Evolutionary conservation across 805 yeast species (phyloP), one percentile per base, ranked within the genome.

Genomic region (Kuraishia floccosa): DNA sequence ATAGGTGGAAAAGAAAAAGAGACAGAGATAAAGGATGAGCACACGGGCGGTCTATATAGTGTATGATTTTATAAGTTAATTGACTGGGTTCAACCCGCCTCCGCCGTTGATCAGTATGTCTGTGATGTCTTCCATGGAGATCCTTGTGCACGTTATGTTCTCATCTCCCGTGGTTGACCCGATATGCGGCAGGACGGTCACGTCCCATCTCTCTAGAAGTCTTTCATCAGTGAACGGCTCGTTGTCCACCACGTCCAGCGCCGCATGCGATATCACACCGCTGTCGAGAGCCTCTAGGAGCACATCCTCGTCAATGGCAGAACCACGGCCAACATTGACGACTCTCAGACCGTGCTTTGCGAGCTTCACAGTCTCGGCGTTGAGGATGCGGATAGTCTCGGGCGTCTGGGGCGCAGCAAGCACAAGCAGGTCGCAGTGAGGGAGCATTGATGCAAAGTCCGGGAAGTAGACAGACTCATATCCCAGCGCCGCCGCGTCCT

Each of bases 271-370:
- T 4, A 75, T 50, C 22, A 60, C 60, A 0, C 74, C 75, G 5
- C 46, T 28, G 30, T 59, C 49, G 32, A 71, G 60, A 1, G 63
- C 64, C 10, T 53, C 50, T 7, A 68, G 61, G 16, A 75, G 52
- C 2, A 68, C 71, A 8, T 59, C 52, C 41, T 69, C 72, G 36
- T 72, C 76, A 27, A 74, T 46, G 11, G 72, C 59, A 6, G 54
- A 42, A 2, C 82, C 84, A 35, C 83, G 54, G 4, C 83, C 82
- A 16, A 73, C 63, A 46, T 75, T 76, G 38, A 76, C 63, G 21
- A 76, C 43, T 33, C 72, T 56, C 23, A 63, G 47, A 4, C 68
- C 68, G 23, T 49, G 50, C 25, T 50, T 42, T 32, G 65, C 52
- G 10, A 42, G 32, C 6, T 49, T 47, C 13, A 75, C 53, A 7